These are phyloP conservation scores for Phytopythium helicoides DNA, from an alignment of 352 stramenopile genomes.

Conservation along the genomic window DNA sequence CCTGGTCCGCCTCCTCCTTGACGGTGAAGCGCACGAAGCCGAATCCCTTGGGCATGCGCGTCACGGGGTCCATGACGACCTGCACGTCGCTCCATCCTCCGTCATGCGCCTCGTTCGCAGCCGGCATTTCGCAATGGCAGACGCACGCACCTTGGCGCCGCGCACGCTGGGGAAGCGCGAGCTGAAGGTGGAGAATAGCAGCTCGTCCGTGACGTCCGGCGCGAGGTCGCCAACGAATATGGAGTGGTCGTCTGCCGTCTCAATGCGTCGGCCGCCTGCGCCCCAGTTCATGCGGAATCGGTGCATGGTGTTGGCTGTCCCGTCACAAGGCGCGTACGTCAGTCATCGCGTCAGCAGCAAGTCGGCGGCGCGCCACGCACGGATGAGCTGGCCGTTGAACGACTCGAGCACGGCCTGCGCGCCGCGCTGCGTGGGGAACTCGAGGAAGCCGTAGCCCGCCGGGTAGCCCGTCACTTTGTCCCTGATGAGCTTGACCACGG, in stretches of 20 bases:
- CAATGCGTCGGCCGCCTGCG: constrained; percentile 80
- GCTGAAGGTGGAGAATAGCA: constrained; percentile 84
- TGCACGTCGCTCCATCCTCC: no score
- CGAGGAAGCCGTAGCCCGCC: constrained; percentile 90
- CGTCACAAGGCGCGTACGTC: not conserved
- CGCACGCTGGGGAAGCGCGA: constrained; percentile 78
- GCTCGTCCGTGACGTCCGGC: constrained; percentile 86
- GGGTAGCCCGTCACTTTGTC: constrained; percentile 89
- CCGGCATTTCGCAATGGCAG: not conserved
- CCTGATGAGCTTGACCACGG: constrained; percentile 88
- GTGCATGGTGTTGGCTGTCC: constrained; percentile 81
- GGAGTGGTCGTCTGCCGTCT: constrained; percentile 83
- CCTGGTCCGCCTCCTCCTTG: constrained; percentile 85
- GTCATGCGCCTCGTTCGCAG: no score
- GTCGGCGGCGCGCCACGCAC: constrained; percentile 33
- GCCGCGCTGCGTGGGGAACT: constrained; percentile 82
- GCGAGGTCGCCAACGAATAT: constrained; percentile 92
- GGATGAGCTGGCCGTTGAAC: constrained; percentile 86
- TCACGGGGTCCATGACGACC: constrained; percentile 88
- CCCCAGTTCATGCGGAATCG: constrained; percentile 93
- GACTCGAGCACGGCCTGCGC: constrained; percentile 84
- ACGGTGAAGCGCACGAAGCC: constrained; percentile 89
- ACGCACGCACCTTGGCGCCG: constrained; percentile 60
- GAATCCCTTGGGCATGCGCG: constrained; percentile 90
- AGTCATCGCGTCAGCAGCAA: not conserved